Evolutionary conservation across 225 moss, liverwort and hornwort species (phyloP).

Genomic region (Polytrichum commune): DNA sequence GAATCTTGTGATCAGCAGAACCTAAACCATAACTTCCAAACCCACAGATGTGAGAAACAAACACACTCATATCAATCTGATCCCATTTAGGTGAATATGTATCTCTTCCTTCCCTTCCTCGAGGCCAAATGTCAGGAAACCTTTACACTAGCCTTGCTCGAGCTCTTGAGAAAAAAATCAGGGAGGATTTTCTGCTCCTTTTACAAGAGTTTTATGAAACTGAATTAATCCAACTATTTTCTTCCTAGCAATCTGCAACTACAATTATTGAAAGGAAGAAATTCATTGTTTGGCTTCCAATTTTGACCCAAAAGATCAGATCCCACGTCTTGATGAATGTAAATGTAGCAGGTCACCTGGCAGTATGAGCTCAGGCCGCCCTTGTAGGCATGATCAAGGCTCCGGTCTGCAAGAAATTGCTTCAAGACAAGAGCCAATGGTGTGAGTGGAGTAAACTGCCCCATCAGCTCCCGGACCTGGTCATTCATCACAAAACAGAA

Average conservation of each 20-base stretch:
- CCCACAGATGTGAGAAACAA: not conserved
- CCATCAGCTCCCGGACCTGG: conserved; percentile 90
- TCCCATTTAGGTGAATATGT: too few relatives aligned
- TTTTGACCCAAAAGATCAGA: not conserved
- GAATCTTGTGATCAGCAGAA: conserved; percentile 78
- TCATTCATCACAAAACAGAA: conserved; percentile 4
- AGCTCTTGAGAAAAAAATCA: too few relatives aligned
- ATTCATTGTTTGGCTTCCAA: too few relatives aligned
- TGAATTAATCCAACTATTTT: too few relatives aligned
- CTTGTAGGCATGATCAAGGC: conserved; percentile 84
- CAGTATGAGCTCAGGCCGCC: conserved; percentile 91
- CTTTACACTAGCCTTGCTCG: too few relatives aligned
- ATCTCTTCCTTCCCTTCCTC: too few relatives aligned
- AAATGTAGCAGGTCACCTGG: conserved; percentile 45
- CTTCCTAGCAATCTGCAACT: too few relatives aligned
- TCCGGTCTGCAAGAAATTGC: conserved; percentile 88
- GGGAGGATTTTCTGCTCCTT: too few relatives aligned
- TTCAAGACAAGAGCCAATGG: conserved; percentile 81
- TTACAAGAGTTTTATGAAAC: too few relatives aligned
- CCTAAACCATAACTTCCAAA: conserved; percentile 28
- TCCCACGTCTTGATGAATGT: conserved; percentile 2
- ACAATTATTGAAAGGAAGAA: too few relatives aligned
- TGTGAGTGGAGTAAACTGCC: conserved; percentile 77
- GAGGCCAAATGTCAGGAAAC: too few relatives aligned
- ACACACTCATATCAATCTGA: not conserved